phyloP scores from a whole-genome alignment of 208 protist genomes.

The Trypanosoma theileri region DNA sequence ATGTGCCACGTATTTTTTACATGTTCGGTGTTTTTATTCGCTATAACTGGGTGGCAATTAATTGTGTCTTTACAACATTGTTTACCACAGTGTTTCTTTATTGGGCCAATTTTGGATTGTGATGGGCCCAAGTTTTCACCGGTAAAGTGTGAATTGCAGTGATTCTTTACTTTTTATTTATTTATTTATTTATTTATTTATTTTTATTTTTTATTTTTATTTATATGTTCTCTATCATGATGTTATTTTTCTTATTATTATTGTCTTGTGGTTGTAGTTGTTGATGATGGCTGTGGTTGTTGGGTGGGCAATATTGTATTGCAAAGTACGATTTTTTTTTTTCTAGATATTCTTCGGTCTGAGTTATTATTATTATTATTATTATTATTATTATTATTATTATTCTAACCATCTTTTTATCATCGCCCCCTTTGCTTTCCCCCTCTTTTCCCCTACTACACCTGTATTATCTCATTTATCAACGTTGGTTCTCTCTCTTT shows the following conservation, averaged over 20 bases:
- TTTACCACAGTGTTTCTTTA: conserved; percentile 33
- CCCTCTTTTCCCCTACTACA: not conserved
- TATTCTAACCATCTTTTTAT: not conserved
- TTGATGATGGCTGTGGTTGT: too few relatives aligned
- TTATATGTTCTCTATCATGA: too few relatives aligned
- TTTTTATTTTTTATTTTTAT: too few relatives aligned
- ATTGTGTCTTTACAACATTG: conserved; percentile 53
- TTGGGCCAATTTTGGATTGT: conserved; percentile 30
- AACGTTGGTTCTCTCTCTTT: not conserved
- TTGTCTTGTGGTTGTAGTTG: too few relatives aligned
- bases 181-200: too few relatives aligned
- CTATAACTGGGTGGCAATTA: conserved; percentile 87
- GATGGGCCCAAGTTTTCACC: not conserved
- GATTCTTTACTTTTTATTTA: too few relatives aligned
- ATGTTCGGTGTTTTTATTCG: conserved; percentile 85
- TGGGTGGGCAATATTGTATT: too few relatives aligned
- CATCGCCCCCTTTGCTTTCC: not conserved
- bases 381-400: not conserved
- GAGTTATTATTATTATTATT: not conserved
- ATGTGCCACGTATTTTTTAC: conserved; percentile 84
- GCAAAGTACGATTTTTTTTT: not conserved
- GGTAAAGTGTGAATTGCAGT: too few relatives aligned
- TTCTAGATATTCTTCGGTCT: not conserved
- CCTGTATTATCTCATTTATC: not conserved
- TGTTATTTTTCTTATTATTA: too few relatives aligned